Base-by-base conservation (phyloP, 768 basidiomycete genomes). In the Pleurotus pulmonarius region DNA sequence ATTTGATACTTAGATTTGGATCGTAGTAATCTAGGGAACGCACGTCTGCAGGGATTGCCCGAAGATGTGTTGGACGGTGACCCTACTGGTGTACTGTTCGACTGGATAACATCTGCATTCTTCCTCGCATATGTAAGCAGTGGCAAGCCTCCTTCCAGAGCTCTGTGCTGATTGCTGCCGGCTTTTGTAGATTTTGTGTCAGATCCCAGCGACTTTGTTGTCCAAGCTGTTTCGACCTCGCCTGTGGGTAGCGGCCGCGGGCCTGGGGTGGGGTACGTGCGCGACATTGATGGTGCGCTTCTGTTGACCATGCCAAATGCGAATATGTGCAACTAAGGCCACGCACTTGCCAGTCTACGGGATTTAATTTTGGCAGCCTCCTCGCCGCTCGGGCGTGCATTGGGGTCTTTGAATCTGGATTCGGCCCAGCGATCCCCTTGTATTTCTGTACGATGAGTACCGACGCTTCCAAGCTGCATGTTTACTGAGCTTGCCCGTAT, bases 351-450 rank as follows among this genome's bases (percentile, higher is more conserved):
- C n/a, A 90, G 88, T 69, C 90, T 2, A 75, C 84, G 1, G 74
- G 80, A 0, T 87, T 83, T 65, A 78, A 81, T 63, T 83, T 87
- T 48, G 73, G 73, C 7, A 83, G 85, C 16, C 69, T 90, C 34
- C 66, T 90, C 18, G 72, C 78, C 5, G 73, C 79, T 9, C 76
- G 90, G 49, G 59, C 91, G 20, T 77, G 80, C 38, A 73, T 92
- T n/a, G 90, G 90, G 8, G 65, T 88, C 34, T 91, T 92, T 63
- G 90, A 92, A 67, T 83, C 90, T 4, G 85, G 84, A 16, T 92
- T 92, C 62, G 88, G 83, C 0, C 89, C 90, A 11, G 86, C 81
- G 0, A 87, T 92, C 34, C 87, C 89, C 0, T 73, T 92, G 2
- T 91, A 92, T 69, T 85, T 88, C 64, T 88, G 88, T 90, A 65